A percentile compares a stretch with the other conserved stretches of the same genome.
Evolutionary conservation across 805 yeast genomes (phyloP).

Genomic region (Candida easanensis): DNA sequence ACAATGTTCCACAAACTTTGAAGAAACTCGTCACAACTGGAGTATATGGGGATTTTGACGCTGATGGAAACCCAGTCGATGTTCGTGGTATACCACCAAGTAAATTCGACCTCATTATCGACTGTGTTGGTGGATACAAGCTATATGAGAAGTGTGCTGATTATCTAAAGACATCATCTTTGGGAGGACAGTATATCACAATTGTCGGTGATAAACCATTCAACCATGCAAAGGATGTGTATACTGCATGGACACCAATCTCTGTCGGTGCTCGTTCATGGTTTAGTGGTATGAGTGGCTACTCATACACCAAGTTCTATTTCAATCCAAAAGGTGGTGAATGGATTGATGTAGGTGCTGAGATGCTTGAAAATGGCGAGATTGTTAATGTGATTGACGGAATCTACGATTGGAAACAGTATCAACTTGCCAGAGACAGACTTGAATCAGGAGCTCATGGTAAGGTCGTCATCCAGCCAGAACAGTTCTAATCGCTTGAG

Average conservation of each 20-base stretch:
- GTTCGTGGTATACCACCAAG: conserved; percentile 15
- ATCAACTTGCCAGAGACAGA: conserved; percentile 50
- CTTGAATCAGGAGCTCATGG: conserved; percentile 60
- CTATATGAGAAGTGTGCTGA: conserved; percentile 38
- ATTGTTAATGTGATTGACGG: conserved; percentile 53
- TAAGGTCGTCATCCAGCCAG: conserved; percentile 56
- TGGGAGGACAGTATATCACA: conserved; percentile 53
- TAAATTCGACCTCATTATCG: conserved; percentile 64
- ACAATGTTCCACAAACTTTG: conserved; percentile 23
- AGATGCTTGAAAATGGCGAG: conserved; percentile 45
- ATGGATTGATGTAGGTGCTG: conserved; percentile 41
- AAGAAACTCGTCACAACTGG: conserved; percentile 26
- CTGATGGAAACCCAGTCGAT: conserved; percentile 26
- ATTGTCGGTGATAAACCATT: conserved; percentile 60
- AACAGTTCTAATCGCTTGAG: conserved; percentile 30
- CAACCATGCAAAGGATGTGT: conserved; percentile 36
- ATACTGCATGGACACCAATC: conserved; percentile 34
- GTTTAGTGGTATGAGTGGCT: conserved; percentile 35
- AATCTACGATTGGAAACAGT: conserved; percentile 53
- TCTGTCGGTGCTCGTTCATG: conserved; percentile 34
- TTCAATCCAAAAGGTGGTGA: conserved; percentile 31
- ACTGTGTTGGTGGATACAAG: conserved; percentile 66
- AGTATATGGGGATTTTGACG: conserved; percentile 31
- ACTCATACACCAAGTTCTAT: conserved; percentile 35
- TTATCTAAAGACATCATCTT: conserved; percentile 39